A percentile compares a stretch with the other conserved stretches of the same genome.
Evolutionary conservation across 2,329 filamentous ascomycete genomes (phyloP).

Genomic region (Colletotrichum sp.): DNA sequence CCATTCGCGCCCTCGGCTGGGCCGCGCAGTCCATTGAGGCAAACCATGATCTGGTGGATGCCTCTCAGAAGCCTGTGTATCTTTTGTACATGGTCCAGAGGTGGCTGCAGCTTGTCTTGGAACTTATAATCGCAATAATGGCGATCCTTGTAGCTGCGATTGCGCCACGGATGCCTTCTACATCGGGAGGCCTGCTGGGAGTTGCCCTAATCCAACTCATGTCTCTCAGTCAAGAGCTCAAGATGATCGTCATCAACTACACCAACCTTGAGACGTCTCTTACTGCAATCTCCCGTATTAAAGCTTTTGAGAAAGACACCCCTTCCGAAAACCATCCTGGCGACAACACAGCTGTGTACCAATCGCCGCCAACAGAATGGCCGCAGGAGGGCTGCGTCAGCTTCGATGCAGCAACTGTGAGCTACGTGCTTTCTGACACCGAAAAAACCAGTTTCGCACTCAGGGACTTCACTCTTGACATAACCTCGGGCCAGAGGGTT

Average conservation of each 20-base stretch:
- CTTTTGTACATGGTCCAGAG: constrained; percentile 52
- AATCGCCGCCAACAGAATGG: background rate
- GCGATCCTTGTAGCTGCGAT: constrained; percentile 54
- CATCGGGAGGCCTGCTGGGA: constrained; percentile 34
- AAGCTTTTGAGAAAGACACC: constrained; percentile 31
- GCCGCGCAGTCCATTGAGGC: constrained; percentile 38
- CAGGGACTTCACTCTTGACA: background rate
- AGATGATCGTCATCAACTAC: constrained; percentile 35
- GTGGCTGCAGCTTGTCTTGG: constrained; percentile 53
- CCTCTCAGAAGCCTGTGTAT: constrained; percentile 55
- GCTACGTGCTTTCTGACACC: background rate
- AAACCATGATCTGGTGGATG: constrained; percentile 41
- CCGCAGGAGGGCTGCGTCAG: background rate
- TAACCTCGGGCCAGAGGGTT: background rate
- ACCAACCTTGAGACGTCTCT: constrained; percentile 40
- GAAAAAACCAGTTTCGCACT: background rate
- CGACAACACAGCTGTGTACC: background rate
- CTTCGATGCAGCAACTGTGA: background rate
- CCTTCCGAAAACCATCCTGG: constrained; percentile 26
- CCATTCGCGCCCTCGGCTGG: constrained; percentile 57
- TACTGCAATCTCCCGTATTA: constrained; percentile 37
- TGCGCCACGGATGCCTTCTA: constrained; percentile 19
- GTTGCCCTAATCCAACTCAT: constrained; percentile 30
- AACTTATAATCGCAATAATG: constrained; percentile 55
- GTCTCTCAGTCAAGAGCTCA: constrained; percentile 30